Evolutionary conservation across 1,284 basidiomycete species (phyloP), one percentile per base, ranked within the genome.

Genomic region (Cutaneotrichosporon arboriforme): DNA sequence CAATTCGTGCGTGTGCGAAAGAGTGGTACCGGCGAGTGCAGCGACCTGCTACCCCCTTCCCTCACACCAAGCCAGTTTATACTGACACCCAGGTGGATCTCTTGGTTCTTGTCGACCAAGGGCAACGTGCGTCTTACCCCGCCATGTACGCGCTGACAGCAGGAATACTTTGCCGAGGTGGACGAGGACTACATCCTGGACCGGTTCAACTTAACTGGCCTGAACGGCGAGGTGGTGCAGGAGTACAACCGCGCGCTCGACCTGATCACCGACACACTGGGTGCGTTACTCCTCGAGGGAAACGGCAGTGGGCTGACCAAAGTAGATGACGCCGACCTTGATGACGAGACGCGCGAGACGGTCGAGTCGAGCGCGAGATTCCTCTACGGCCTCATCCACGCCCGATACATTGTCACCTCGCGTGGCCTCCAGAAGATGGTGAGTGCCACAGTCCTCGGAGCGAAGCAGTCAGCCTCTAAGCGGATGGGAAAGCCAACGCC

Each of bases 171-270:
- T 74, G 97, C 93, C 76, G 93, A 98, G 78, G 90, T 98, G 61
- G 96, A 98, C 72, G 93, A 97, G 70, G 94, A 97, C 76, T 98
- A 97, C 76, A 97, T 98, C 66, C 81, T 97, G 46, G 94, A 98
- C 77, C 83, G 94, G 43, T 97, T 98, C 83, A 98, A 97, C 76
- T 80, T 98, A 52, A 98, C 94, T 5, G 94, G 96, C 2, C 80
- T 97, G 57, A 97, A 97, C 76, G 88, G 88, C 61, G 94, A 98
- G 74, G 91, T 77, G 21, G 69, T 97, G 8, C 84, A 91, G 60
- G 90, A 97, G 76, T 98, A 97, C 68, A 78, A 86, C 2, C 87
- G 96, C 66, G 94, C 94, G 0, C 78, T 98, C 49, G 94, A 98
- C 72, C 81, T 97, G 54, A 97, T 98, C 62, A 97, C 93, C 4